Percentiles rank a stretch among this genome's conserved stretches.
These are phyloP conservation scores for Pleoardoris graminearum DNA, from an alignment of 2,329 filamentous ascomycete genomes.

Conservation along the genomic window DNA sequence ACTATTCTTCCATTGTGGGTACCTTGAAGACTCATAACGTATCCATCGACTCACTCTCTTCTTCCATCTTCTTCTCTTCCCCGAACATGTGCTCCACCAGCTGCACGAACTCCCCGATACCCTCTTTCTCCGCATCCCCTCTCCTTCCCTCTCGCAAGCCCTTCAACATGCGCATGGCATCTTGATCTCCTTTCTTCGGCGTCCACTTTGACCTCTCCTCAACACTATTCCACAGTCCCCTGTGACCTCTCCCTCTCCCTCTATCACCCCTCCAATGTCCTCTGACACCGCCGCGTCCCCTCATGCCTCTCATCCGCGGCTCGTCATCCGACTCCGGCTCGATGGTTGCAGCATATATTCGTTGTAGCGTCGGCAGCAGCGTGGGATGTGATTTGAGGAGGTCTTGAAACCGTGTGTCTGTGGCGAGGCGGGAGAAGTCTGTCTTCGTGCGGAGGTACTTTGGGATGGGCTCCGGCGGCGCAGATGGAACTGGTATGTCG, in stretches of 20 bases:
- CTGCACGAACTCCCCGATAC: slow-evolving; percentile 47
- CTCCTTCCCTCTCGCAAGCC: slow-evolving; percentile 30
- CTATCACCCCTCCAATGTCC: slow-evolving; percentile 24
- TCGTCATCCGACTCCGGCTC: slow-evolving; percentile 36
- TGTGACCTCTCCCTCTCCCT: slow-evolving; percentile 10
- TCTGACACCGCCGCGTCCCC: slow-evolving; percentile 14
- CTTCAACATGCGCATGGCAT: slow-evolving; percentile 35
- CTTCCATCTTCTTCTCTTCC: slow-evolving; percentile 10
- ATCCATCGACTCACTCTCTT: slow-evolving; percentile 6
- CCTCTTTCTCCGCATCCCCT: slow-evolving; percentile 42
- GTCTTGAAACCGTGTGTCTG: slow-evolving; percentile 29
- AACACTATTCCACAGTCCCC: no score
- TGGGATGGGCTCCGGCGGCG: slow-evolving; percentile 30
- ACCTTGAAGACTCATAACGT: background rate
- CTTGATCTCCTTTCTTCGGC: slow-evolving; percentile 35
- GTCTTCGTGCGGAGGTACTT: slow-evolving; percentile 35
- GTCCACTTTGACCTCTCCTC: slow-evolving; percentile 17
- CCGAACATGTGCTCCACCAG: slow-evolving; percentile 33
- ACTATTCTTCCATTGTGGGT: background rate
- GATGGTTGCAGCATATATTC: slow-evolving; percentile 40
- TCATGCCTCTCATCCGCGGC: slow-evolving; percentile 16
- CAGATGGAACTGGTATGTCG: slow-evolving; percentile 30
- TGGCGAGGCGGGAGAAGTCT: slow-evolving; percentile 39
- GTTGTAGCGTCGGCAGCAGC: slow-evolving; percentile 32
- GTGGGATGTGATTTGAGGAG: slow-evolving; percentile 33